These are phyloP conservation scores for Planoprotostelium fungivorum DNA, from an alignment of 78 protist species.

Conservation along the genomic window DNA sequence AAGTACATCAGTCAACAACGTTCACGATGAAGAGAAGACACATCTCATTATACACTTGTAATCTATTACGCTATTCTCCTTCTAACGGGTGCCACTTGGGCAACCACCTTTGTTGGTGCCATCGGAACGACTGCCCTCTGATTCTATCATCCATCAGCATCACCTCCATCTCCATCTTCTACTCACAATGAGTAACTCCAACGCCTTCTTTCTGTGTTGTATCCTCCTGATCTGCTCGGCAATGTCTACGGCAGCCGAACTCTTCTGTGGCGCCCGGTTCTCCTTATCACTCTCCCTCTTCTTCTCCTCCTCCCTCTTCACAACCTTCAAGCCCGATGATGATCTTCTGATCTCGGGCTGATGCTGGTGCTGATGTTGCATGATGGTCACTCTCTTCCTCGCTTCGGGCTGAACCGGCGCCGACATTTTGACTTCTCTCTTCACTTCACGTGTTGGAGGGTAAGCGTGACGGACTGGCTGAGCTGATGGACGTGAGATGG, in stretches of 20 bases:
- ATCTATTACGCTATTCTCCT: no score
- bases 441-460: background rate
- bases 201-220: background rate
- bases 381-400: background rate
- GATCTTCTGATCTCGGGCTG: background rate
- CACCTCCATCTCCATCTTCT: background rate
- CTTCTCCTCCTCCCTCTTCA: background rate
- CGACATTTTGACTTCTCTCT: background rate
- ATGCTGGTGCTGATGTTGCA: background rate
- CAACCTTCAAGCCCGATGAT: background rate
- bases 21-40: no score
- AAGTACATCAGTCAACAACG: no score
- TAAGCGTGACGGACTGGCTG: no score
- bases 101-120: background rate
- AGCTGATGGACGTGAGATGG: no score
- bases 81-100: background rate
- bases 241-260: background rate
- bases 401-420: background rate
- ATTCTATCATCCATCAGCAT: no score
- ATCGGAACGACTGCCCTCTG: background rate
- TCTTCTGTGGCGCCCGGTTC: background rate
- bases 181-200: background rate
- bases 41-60: no score
- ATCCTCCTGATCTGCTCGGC: background rate
- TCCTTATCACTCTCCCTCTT: background rate